Conservation (phyloP, 352 stramenopile genomes). For the Phytopythium delawarense region DNA sequence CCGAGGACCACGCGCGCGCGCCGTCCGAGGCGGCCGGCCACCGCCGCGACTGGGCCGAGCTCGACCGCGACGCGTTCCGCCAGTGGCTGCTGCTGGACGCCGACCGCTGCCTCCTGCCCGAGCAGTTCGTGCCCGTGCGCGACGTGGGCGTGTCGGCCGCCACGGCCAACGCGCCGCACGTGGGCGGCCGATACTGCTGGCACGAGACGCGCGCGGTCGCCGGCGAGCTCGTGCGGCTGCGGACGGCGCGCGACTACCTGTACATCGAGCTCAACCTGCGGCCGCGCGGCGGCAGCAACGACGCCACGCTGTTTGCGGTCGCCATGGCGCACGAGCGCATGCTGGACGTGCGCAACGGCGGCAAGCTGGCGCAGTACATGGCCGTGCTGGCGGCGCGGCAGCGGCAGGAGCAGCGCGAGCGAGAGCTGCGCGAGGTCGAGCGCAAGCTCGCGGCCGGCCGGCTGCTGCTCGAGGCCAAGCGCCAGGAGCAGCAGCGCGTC, state of each 20-base stretch:
- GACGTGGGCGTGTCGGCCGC: constrained; percentile 45
- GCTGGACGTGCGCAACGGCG: constrained; percentile 29
- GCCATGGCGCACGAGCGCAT: constrained; percentile 54
- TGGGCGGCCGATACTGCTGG: constrained; percentile 67
- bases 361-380: constrained; percentile 41
- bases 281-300: constrained; percentile 24
- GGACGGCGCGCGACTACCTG: constrained; percentile 49
- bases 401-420: constrained; percentile 46
- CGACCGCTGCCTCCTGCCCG: constrained; percentile 19
- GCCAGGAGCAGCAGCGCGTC: constrained; percentile 57
- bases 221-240: constrained; percentile 30
- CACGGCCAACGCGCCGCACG: constrained; percentile 45
- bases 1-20: constrained; percentile 32
- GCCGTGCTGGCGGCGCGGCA: constrained; percentile 34
- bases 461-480: constrained; percentile 52
- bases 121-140: constrained; percentile 45
- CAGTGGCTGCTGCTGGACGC: constrained; percentile 28
- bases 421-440: constrained; percentile 57
- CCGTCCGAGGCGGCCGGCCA: constrained; percentile 38
- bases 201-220: constrained; percentile 36
- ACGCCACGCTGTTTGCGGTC: constrained; percentile 43
- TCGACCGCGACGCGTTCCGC: constrained; percentile 40
- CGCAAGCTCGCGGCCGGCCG: constrained; percentile 56
- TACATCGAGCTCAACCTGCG: constrained; percentile 47
- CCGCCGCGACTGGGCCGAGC: constrained; percentile 44